Evolutionary conservation across 805 yeast species (phyloP), one percentile per base, ranked within the genome.

Genomic region (Saccharomycopsis babjevae): DNA sequence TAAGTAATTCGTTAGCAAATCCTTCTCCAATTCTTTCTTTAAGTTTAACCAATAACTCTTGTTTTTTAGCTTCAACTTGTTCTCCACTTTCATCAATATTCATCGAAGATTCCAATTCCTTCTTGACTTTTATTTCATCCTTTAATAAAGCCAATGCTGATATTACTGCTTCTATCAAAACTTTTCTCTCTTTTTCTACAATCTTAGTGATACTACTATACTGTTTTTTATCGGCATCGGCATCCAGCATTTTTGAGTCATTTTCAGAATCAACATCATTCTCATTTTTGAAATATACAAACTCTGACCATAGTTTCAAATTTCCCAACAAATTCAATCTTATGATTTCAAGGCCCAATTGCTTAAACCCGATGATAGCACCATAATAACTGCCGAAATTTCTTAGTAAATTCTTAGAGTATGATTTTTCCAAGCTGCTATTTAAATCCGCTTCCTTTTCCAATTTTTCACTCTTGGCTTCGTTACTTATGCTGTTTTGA

Each of bases 321-420:
- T 94, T 94, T 0, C 97, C 97, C 43, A 93, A 76, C 59, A 94
- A 78, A 1, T 89, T 81, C 54, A 93, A 85, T 66, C 96, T 81
- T 42, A 93, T 82, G 10, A 94, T 96, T 72, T 94, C 98, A 5
- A 85, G 77, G 3, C 97, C 99, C 68, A 94, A 74, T 20, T 86
- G 89, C 61, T 83, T 81, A 68, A 94, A 79, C 5, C 98, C 99
- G 57, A 83, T 80, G 36, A 96, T 80, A 4, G 97, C 86, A 43
- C 99, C 99, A 68, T 88, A 94, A 64, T 91, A 90, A 0, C 98
- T 90, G 1, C 97, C 96, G 16, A 86, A 64, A 38, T 64, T 64
- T 40, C 59, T 54, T 2, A 54, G 34, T 6, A 64, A 58, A 39
- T 62, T 62, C 42, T 54, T 59, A 1, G 18, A 28, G 30, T 57